These are phyloP conservation scores for Phlyctochytrium arcticum DNA, from an alignment of 192 early-diverging fungal species.

Conservation along the genomic window DNA sequence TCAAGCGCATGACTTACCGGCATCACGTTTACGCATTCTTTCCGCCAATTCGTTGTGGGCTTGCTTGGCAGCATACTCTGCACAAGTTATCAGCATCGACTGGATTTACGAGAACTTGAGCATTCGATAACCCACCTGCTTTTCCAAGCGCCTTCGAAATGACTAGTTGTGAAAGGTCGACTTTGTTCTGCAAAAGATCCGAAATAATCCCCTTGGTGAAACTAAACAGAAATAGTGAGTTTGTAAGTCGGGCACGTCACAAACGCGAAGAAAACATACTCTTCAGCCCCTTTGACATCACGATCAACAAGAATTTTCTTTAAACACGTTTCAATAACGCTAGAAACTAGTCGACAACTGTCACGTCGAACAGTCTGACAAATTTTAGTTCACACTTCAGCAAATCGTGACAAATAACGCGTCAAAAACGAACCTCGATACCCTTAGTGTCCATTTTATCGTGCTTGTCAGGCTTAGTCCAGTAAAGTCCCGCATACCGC, in stretches of 20 bases:
- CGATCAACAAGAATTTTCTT: constrained; percentile 86
- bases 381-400: not conserved
- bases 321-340: constrained; percentile 89
- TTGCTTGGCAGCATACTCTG: constrained; percentile 92
- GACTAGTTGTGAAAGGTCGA: constrained; percentile 93
- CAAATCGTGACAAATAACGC: not conserved
- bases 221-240: constrained; percentile 24
- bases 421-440: constrained; percentile 66
- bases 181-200: constrained; percentile 93
- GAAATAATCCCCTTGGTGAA: constrained; percentile 86
- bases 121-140: constrained; percentile 55
- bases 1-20: constrained; percentile 38
- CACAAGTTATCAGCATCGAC: no score
- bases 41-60: constrained; percentile 95
- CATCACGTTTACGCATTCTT: constrained; percentile 92
- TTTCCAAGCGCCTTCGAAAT: constrained; percentile 95
- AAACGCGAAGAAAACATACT: constrained; percentile 33
- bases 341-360: constrained; percentile 86
- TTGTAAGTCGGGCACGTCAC: not conserved
- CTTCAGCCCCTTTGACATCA: constrained; percentile 79
- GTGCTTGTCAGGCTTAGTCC: constrained; percentile 89
- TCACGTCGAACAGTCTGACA: constrained; percentile 89
- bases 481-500: constrained; percentile 95
- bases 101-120: no score
- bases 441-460: constrained; percentile 98